These are phyloP conservation scores for Trichomonascaceae sp. DNA, from an alignment of 1,139 yeast species.

Conservation along the genomic window DNA sequence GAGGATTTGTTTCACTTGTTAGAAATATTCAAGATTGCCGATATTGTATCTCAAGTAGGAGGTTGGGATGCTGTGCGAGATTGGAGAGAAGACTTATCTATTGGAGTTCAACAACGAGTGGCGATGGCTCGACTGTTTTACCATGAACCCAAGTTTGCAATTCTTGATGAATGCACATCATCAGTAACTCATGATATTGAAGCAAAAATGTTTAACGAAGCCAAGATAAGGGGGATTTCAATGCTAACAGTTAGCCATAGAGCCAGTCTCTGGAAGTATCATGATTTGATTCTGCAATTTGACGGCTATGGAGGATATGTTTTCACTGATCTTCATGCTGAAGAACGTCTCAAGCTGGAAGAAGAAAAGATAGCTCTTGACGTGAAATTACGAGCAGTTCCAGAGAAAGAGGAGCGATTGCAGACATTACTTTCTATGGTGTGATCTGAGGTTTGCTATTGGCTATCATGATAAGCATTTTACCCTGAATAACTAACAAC, in stretches of 20 bases:
- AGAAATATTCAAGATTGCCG: constrained; percentile 35
- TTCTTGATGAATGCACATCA: constrained; percentile 91
- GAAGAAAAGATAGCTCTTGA: constrained; percentile 65
- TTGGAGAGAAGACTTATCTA: constrained; percentile 85
- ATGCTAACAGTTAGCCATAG: constrained; percentile 88
- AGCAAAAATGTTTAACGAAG: constrained; percentile 80
- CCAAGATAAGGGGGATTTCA: constrained; percentile 74
- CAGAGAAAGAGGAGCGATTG: constrained; percentile 57
- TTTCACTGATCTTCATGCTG: constrained; percentile 65
- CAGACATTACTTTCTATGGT: constrained; percentile 27
- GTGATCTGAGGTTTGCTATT: not conserved
- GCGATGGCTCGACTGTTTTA: constrained; percentile 92
- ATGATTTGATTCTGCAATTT: constrained; percentile 71
- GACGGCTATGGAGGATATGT: constrained; percentile 76
- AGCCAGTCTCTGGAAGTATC: constrained; percentile 90
- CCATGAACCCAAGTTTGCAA: constrained; percentile 89
- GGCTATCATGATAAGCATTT: no score
- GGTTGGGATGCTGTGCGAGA: constrained; percentile 67
- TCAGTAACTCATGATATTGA: constrained; percentile 91
- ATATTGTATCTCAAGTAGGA: constrained; percentile 36
- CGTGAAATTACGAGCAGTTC: constrained; percentile 59
- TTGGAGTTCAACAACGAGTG: constrained; percentile 88
- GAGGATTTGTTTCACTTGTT: constrained; percentile 58
- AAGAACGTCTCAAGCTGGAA: constrained; percentile 59
- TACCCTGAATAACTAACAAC: not conserved